Evolutionary conservation across 192 early-diverging fungal species (phyloP).

Genomic region (Lunasporangiospora selenospora): DNA sequence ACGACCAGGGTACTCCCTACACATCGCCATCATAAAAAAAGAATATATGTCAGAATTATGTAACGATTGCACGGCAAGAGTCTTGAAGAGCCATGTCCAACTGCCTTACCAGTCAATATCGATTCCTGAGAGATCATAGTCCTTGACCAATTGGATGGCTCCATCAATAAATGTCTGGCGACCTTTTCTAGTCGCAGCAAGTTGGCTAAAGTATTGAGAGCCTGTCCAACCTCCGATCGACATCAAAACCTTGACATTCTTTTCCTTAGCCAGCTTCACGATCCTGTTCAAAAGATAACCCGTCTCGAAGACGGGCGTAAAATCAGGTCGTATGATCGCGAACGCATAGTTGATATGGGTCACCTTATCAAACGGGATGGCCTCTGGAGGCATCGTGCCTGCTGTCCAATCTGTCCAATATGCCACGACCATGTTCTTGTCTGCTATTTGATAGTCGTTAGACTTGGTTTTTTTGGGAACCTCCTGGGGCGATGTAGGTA

Average conservation of each 20-base stretch:
- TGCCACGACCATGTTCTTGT: constrained; percentile 35
- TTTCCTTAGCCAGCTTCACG: constrained; percentile 50
- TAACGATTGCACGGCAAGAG: no score
- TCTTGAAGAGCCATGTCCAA: no score
- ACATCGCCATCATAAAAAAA: background rate
- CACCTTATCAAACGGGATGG: constrained; percentile 55
- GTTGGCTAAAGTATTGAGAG: constrained; percentile 59
- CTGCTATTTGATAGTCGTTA: background rate
- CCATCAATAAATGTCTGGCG: constrained; percentile 58
- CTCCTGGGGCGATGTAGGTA: no score
- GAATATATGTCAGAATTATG: no score
- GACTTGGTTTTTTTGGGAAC: background rate
- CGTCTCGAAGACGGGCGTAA: constrained; percentile 27
- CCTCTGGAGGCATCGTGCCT: constrained; percentile 20
- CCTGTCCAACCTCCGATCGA: constrained; percentile 80
- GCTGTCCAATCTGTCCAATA: constrained; percentile 46
- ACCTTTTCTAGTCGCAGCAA: constrained; percentile 49
- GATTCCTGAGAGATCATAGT: constrained; percentile 70
- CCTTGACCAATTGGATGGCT: constrained; percentile 56
- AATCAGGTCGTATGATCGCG: constrained; percentile 25
- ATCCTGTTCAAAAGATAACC: constrained; percentile 36
- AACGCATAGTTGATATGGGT: constrained; percentile 72
- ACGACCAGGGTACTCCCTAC: constrained; percentile 73
- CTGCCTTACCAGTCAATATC: constrained; percentile 74
- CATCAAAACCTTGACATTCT: constrained; percentile 60